phyloP scores from a whole-genome alignment of 352 stramenopile genomes.

The Phytophthora pistaciae region DNA sequence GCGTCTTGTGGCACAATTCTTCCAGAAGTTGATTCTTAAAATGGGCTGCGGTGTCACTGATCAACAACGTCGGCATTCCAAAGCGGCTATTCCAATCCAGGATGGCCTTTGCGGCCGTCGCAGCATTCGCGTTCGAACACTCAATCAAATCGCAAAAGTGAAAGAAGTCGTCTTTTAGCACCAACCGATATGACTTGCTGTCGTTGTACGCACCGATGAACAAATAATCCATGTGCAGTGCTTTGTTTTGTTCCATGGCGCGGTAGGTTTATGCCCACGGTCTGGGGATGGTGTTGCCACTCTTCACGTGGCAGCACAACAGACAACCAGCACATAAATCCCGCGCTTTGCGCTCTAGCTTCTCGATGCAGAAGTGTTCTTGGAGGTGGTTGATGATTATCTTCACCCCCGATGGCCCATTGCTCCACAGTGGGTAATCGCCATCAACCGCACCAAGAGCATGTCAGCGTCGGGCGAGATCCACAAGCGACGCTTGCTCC shows the following conservation, averaged over 20 bases:
- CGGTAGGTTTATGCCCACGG: slow-evolving; percentile 9
- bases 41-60: slow-evolving; percentile 11
- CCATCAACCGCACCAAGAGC: slow-evolving; percentile 11
- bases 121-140: slow-evolving; percentile 3
- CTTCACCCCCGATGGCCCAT: slow-evolving; percentile 11
- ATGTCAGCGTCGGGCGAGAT: neutral
- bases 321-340: slow-evolving; percentile 5
- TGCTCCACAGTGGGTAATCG: slow-evolving; percentile 20
- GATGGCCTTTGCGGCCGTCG: neutral
- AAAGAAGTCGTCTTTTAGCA: slow-evolving; percentile 14
- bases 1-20: slow-evolving; percentile 10
- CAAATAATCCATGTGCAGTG: slow-evolving; percentile 13
- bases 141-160: slow-evolving; percentile 12
- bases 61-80: slow-evolving; percentile 5
- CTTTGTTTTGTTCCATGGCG: slow-evolving; percentile 2
- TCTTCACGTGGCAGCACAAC: slow-evolving; percentile 14
- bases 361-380: slow-evolving; percentile 6
- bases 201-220: slow-evolving; percentile 14
- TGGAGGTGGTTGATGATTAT: slow-evolving; percentile 14
- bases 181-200: slow-evolving; percentile 13
- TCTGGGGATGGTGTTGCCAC: slow-evolving; percentile 12
- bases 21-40: slow-evolving; percentile 20
- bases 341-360: slow-evolving; percentile 6
- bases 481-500: too few species aligned
- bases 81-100: slow-evolving; percentile 16